A percentile compares a stretch with the other conserved stretches of the same genome.
Evolutionary conservation across 78 protist genomes (phyloP).

Genomic region (Dictyostelium firmibasis): DNA sequence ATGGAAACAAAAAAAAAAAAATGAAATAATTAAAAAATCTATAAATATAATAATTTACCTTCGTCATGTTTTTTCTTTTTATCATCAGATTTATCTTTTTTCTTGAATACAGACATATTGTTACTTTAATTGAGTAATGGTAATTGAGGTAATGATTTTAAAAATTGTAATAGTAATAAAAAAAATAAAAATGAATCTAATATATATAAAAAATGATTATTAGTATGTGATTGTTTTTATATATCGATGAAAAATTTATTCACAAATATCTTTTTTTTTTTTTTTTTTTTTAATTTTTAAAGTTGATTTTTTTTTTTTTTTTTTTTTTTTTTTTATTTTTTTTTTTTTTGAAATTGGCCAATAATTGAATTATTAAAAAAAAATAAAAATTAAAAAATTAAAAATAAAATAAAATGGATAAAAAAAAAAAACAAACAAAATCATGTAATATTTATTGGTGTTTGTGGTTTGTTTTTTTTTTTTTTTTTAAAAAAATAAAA

Average conservation of each 20-base stretch:
- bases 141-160: background rate
- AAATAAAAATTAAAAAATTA: too few relatives aligned
- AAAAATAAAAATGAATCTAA: background rate
- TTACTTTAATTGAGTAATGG: background rate
- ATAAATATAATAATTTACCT: background rate
- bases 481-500: too few relatives aligned
- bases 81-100: slow-evolving; percentile 49
- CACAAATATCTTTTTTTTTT: background rate
- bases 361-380: too few relatives aligned
- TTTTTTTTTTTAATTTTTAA: too few relatives aligned
- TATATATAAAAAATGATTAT: background rate
- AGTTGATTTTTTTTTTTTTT: too few relatives aligned
- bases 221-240: background rate
- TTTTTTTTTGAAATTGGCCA: background rate
- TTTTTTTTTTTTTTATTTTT: too few relatives aligned
- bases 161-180: background rate
- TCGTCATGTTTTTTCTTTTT: slow-evolving; percentile 56
- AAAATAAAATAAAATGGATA: too few relatives aligned
- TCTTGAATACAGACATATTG: slow-evolving; percentile 65
- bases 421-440: too few relatives aligned
- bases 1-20: background rate
- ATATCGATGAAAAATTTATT: background rate
- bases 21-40: background rate
- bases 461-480: too few relatives aligned
- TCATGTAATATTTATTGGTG: too few relatives aligned